Evolutionary conservation across 441 rosid species (phyloP), one percentile per base, ranked within the genome.

Genomic region (Biscutella auriculata): DNA sequence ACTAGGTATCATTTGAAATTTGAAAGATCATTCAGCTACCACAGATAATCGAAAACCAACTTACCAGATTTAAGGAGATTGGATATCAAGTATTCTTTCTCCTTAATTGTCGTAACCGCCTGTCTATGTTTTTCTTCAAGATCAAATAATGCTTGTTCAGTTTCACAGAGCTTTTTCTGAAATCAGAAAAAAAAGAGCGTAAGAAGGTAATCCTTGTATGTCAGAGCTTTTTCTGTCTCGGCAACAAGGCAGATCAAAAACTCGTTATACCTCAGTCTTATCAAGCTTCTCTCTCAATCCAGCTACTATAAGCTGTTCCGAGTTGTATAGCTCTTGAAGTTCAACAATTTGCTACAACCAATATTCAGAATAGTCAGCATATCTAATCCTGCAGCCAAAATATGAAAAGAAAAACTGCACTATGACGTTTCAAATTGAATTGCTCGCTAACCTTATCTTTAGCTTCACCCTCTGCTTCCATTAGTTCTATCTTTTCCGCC

Each of bases 401-500:
- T 27, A 28, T 16, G 8, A 35, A 16, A 54, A 39, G n/a, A 12
- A 39, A 9, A 63, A 26, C 14, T 19, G 6, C 53, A 57, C 12
- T 50, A 16, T 7, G 44, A 15, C 32, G 29, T 36, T 19, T 54
- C 51, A 64, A 53, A 35, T 10, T 46, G 26, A 19, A 19, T 19
- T 19, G 23, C 23, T 19, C 23, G 23, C 23, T 19, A 2, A 33
- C 97, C 80, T 84, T 89, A 60, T 87, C 94, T 78, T 89, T 93
- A 23, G 95, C 81, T 56, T 87, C 96, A 52, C 91, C 77, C 4
- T 77, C 74, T 64, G 75, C 86, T 79, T 87, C 97, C 88, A 93
- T 81, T 64, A 73, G 86, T 73, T 89, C 99, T 59, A 93, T 87
- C 76, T 85, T 93, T 78, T 93, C 99, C 62, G 93, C 77, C 99